Evolutionary conservation across 371 early-diverging fungal genomes (phyloP).

Genomic region (Batrachochytrium dendrobatidis): DNA sequence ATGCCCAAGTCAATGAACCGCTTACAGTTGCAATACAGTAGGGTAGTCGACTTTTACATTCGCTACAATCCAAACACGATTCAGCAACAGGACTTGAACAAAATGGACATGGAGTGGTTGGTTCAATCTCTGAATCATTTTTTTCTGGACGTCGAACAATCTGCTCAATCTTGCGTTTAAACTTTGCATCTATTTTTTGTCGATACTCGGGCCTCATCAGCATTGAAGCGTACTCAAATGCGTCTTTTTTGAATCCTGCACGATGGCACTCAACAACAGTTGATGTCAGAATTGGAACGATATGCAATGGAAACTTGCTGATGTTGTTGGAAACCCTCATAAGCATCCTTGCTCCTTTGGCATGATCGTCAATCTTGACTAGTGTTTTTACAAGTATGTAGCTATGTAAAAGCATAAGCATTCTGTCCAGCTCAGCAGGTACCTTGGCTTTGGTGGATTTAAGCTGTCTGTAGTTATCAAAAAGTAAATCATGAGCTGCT

Average conservation of each 20-base stretch:
- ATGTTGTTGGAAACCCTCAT: slow-evolving; percentile 41
- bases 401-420: slow-evolving; percentile 48
- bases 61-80: slow-evolving; percentile 37
- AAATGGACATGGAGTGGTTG: slow-evolving; percentile 39
- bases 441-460: slow-evolving; percentile 23
- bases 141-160: slow-evolving; percentile 47
- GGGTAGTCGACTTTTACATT: slow-evolving; percentile 46
- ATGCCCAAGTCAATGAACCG: too few relatives aligned
- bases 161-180: slow-evolving; percentile 45
- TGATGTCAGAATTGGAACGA: slow-evolving; percentile 47
- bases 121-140: slow-evolving; percentile 29
- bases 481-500: slow-evolving; percentile 41
- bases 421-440: slow-evolving; percentile 41
- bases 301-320: slow-evolving; percentile 41
- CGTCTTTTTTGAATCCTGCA: slow-evolving; percentile 33
- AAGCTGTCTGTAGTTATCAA: slow-evolving; percentile 39
- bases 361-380: slow-evolving; percentile 36
- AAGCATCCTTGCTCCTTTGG: slow-evolving; percentile 40
- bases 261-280: slow-evolving; percentile 49
- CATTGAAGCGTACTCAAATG: slow-evolving; percentile 43
- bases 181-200: slow-evolving; percentile 40
- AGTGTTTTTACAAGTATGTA: slow-evolving; percentile 50
- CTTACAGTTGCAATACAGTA: slow-evolving; percentile 49
- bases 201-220: slow-evolving; percentile 50
- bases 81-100: slow-evolving; percentile 32